Base-by-base conservation (phyloP, 768 basidiomycete genomes). In the Amanita jacksonii region DNA sequence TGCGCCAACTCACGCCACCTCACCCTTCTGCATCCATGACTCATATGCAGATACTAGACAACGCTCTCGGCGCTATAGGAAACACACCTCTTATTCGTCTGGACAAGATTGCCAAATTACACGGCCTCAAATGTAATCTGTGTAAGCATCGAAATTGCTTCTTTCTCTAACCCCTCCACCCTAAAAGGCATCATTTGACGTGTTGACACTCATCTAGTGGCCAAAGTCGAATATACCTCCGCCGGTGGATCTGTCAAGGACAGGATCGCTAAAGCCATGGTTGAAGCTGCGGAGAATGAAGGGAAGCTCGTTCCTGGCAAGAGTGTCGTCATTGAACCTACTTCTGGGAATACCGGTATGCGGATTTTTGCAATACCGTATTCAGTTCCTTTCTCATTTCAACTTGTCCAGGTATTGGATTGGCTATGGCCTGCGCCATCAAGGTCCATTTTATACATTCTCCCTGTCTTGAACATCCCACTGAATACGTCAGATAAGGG, bases 211-310 rank as follows among this genome's bases (percentile, higher is more conserved):
- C 27, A 15, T 32, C 15, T 49, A 93, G 87, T 94, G 57, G 93
- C 73, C 5, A 97, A 96, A 62, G 71, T 86, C 12, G 94, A 99
- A 54, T 97, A 77, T 59, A 75, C 87, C 57, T 91, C 87, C 15
- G 82, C 80, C 1, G 96, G 94, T 8, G 94, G 94, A 2, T 91
- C 86, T 2, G 85, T 97, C 47, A 99, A 99, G 66, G 94, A 98
- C 59, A 72, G 93, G 47, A 94, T 98, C 42, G 93, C 92, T 20
- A 93, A 90, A 61, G 80, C 89, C 8, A 99, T 99, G 94, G 78
- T 98, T 1, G 83, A 91, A 51, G 76, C 82, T n/a, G 96, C 94
- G 5, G 96, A 99, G 69, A 70, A 71, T 43, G 81, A 89, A 25
- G 93, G 92, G 25, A 79, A 69, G 39, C 76, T 99, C 31, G 72